Conservation (phyloP, 805 yeast species). For the Peterozyma toletana region DNA sequence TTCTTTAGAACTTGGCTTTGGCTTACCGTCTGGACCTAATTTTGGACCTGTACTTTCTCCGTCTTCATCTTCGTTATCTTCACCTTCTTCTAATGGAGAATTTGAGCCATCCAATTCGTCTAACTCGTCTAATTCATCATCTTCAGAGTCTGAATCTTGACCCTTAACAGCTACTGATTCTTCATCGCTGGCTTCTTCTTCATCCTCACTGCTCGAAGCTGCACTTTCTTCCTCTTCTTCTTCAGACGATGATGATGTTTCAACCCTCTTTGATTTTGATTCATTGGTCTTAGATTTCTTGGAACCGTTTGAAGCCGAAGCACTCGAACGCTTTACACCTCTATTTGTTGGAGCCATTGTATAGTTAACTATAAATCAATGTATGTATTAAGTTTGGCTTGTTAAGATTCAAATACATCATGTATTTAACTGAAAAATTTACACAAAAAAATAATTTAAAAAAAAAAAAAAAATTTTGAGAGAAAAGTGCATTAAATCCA, state of each 20-base stretch:
- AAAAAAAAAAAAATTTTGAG: too few species aligned
- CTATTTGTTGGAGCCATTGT: slow-evolving; percentile 5
- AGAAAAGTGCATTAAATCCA: too few species aligned
- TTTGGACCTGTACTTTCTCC: slow-evolving; percentile 18
- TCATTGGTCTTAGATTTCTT: slow-evolving; percentile 6
- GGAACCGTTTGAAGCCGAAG: background rate
- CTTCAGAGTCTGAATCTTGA: slow-evolving; percentile 15
- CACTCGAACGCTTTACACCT: slow-evolving; percentile 2
- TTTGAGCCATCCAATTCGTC: slow-evolving; percentile 16
- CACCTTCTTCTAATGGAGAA: slow-evolving; percentile 9
- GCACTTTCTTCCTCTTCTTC: background rate
- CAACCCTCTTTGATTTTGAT: background rate
- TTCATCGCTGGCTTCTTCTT: slow-evolving; percentile 17
- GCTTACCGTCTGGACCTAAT: slow-evolving; percentile 24
- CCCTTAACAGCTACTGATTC: slow-evolving; percentile 18
- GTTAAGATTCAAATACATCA: too few species aligned
- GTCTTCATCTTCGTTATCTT: slow-evolving; percentile 20
- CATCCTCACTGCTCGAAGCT: slow-evolving; percentile 4
- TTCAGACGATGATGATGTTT: background rate
- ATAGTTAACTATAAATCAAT: background rate
- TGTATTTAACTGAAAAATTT: too few species aligned
- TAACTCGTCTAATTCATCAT: slow-evolving; percentile 19
- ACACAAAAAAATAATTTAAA: too few species aligned
- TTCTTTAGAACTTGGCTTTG: slow-evolving; percentile 49
- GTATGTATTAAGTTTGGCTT: background rate